Evolutionary conservation across 495 filamentous ascomycete genomes (phyloP).

Genomic region (Aspergillus asperescens): DNA sequence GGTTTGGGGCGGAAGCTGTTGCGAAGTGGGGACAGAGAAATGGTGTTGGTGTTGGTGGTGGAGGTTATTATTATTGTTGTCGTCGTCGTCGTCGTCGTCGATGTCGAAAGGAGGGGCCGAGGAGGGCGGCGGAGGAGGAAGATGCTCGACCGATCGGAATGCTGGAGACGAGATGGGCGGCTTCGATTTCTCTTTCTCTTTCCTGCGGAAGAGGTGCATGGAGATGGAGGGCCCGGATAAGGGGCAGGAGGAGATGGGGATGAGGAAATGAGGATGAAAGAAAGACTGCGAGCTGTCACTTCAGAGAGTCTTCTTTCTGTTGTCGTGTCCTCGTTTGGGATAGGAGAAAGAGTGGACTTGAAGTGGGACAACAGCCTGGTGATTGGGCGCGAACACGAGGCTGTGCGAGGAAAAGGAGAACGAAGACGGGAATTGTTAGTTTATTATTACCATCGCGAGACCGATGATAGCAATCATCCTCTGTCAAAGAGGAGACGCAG

Average conservation of each 20-base stretch:
- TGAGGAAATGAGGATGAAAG: conserved; percentile 2
- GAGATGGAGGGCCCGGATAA: conserved; percentile 11
- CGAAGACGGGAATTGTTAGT: no score
- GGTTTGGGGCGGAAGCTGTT: conserved; percentile 17
- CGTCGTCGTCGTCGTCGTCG: conserved; percentile 15
- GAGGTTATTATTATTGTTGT: conserved; percentile 3
- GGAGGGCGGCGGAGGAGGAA: conserved; percentile 22
- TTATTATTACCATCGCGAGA: not conserved
- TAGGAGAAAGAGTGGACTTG: conserved; percentile 1
- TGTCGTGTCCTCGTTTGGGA: not conserved
- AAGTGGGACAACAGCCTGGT: conserved; percentile 9
- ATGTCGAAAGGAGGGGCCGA: conserved; percentile 18
- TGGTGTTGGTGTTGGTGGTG: not conserved
- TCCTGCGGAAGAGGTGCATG: conserved; percentile 35
- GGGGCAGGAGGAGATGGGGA: not conserved
- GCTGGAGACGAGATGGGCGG: conserved; percentile 23
- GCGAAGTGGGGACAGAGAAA: conserved; percentile 20
- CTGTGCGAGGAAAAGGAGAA: conserved; percentile 6
- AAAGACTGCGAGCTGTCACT: no score
- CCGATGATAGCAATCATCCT: not conserved
- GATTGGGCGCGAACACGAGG: conserved; percentile 17
- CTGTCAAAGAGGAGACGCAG: not conserved
- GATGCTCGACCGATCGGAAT: conserved; percentile 34
- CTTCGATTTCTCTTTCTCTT: conserved; percentile 23
- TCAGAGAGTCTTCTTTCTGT: not conserved